Base-by-base conservation (phyloP, 148 eudicot species). In the Cornus suecica region DNA sequence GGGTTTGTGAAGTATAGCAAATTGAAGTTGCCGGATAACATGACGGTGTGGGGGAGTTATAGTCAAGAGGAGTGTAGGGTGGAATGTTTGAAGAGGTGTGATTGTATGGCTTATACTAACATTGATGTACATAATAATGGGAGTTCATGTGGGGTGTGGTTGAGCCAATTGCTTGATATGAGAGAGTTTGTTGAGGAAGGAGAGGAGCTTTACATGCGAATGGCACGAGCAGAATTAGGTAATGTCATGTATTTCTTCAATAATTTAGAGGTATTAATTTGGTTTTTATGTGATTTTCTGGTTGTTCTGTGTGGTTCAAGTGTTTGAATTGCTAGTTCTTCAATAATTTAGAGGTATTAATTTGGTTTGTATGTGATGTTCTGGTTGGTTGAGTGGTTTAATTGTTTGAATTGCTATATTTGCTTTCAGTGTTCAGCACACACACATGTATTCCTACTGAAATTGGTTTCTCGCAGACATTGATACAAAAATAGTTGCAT, bases 81-180 rank as follows among this genome's bases (percentile, higher is more conserved):
- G 2, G 41, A 24, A n/a, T 82, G 84, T 24, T 54, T 74, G 56
- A 82, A 71, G 28, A 64, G n/a, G 14, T 77, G 84, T 23, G 6
- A n/a, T 37, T 81, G 84, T 51, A 81, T 72, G 78, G 84, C 80
- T 34, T 81, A 69, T 66, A 72, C 81, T 15, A 60, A 27, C 29
- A 34, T 81, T 7, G 27, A 81, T 74, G 62, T 58, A 3, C 52
- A 48, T 78, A 77, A 58, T 1, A 72, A 78, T 73, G 81, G 77
- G 1, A 30, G 66, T 10, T 41, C n/a, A 30, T 81, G 84, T 29
- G 74, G 77, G 60, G 74, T 72, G 9, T 77, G 80, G 77, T 10
- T 30, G 64, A 74, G 28, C 29, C 54, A 77, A 13, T 74, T 81
- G 65, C 3, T 81, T 32, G 84, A 81, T 75, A 66, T 81, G 34